Conservation (phyloP, 1,284 basidiomycete genomes). For the Fomitopsis betulina region DNA sequence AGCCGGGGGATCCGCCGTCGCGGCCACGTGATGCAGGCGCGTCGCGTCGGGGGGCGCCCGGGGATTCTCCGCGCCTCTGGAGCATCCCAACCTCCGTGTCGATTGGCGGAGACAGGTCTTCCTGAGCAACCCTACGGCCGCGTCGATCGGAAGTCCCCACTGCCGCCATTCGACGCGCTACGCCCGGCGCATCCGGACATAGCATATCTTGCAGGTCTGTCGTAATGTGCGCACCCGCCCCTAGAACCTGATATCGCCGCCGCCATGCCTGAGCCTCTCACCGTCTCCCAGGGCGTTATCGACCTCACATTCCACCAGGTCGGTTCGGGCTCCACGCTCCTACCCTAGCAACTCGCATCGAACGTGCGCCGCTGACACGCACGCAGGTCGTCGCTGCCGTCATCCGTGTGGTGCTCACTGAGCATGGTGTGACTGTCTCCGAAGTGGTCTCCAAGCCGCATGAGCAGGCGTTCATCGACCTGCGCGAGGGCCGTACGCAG, state of each 20-base stretch:
- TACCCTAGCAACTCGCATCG: background rate
- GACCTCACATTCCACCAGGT: slow-evolving; percentile 1
- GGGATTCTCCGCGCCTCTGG: background rate
- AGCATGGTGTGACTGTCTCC: background rate
- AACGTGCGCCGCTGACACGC: background rate
- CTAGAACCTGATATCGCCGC: background rate
- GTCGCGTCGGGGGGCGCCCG: background rate
- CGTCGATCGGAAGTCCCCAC: background rate
- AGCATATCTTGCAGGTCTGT: background rate
- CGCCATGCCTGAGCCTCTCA: background rate
- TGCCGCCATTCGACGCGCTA: background rate
- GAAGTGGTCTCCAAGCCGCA: background rate
- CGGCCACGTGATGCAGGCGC: background rate
- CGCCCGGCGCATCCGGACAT: background rate
- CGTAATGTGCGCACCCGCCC: background rate
- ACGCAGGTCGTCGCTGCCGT: background rate
- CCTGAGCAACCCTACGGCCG: background rate
- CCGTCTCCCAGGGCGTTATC: background rate
- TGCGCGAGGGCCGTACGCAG: background rate
- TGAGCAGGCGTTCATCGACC: background rate
- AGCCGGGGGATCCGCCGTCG: background rate
- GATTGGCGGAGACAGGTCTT: too few species aligned
- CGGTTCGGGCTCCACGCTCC: background rate
- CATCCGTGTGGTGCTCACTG: background rate
- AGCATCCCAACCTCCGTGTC: background rate